Percentiles rank a stretch among this genome's conserved stretches.
These are phyloP conservation scores for Lepidopterella palustris DNA, from an alignment of 495 filamentous ascomycete species.

Conservation along the genomic window DNA sequence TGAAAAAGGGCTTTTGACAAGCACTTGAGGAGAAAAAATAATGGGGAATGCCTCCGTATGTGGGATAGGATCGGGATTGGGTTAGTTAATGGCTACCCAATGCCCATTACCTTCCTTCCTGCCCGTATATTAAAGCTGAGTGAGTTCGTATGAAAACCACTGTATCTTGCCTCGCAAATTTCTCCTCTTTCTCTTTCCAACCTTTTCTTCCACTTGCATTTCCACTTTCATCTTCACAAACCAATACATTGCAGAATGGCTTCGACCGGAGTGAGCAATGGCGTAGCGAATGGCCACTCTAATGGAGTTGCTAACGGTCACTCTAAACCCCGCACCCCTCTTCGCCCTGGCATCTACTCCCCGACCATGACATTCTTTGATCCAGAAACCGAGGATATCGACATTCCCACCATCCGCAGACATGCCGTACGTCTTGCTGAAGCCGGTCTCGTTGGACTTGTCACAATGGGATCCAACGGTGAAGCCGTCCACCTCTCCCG, in stretches of 20 bases:
- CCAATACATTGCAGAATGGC: slow-evolving; percentile 13
- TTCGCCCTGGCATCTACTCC: slow-evolving; percentile 80
- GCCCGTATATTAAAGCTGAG: slow-evolving; percentile 30
- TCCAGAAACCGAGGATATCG: slow-evolving; percentile 72
- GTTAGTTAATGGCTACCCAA: slow-evolving; percentile 25
- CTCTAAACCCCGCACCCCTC: slow-evolving; percentile 39
- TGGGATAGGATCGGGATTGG: slow-evolving; percentile 22
- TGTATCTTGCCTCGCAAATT: not conserved
- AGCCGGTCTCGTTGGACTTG: slow-evolving; percentile 73
- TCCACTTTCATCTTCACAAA: not conserved
- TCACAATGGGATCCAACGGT: slow-evolving; percentile 86
- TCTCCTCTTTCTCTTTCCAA: slow-evolving; percentile 1
- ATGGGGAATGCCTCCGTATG: slow-evolving; percentile 8
- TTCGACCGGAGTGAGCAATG: slow-evolving; percentile 8
- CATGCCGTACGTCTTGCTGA: slow-evolving; percentile 76
- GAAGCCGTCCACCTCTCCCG: slow-evolving; percentile 78
- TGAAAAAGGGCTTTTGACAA: slow-evolving; percentile 2
- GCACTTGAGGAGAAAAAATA: slow-evolving; percentile 1
- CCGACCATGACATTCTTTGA: slow-evolving; percentile 91
- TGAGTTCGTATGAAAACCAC: slow-evolving; percentile 10
- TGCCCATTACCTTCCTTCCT: slow-evolving; percentile 18
- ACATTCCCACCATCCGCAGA: slow-evolving; percentile 67
- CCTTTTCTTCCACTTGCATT: not conserved
- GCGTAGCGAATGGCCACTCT: slow-evolving; percentile 7
- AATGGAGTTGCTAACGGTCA: slow-evolving; percentile 13